Evolutionary conservation across 2,329 filamentous ascomycete species (phyloP).

Genomic region (Domatiomyces catenatus): DNA sequence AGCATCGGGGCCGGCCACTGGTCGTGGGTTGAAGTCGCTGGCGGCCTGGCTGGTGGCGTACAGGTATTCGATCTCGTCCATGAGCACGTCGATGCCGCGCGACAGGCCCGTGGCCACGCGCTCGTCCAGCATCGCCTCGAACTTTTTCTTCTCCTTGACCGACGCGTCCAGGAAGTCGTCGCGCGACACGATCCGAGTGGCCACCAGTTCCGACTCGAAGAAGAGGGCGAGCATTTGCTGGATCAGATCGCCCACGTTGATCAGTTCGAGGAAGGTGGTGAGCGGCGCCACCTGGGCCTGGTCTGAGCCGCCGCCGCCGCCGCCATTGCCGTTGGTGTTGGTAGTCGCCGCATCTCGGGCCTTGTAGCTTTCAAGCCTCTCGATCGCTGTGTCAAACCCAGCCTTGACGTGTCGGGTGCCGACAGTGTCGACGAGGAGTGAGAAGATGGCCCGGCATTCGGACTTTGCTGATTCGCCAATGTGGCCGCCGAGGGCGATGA

Average conservation of each 20-base stretch:
- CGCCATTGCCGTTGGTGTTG: constrained; percentile 38
- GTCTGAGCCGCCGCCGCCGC: constrained; percentile 51
- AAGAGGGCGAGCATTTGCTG: constrained; percentile 99
- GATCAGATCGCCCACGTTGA: constrained; percentile 95
- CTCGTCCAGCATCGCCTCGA: constrained; percentile 97
- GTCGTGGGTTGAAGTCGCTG: constrained; percentile 70
- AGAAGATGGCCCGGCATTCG: constrained; percentile 81
- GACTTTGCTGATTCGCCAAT: constrained; percentile 69
- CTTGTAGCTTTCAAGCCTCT: constrained; percentile 80
- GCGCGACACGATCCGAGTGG: constrained; percentile 66
- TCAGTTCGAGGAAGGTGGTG: constrained; percentile 88
- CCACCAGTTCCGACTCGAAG: constrained; percentile 84
- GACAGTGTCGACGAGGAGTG: constrained; percentile 65
- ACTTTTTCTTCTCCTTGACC: constrained; percentile 90
- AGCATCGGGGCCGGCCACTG: neutral
- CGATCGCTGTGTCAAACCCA: constrained; percentile 88
- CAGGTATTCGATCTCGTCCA: constrained; percentile 95
- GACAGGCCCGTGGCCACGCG: constrained; percentile 89
- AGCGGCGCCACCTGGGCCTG: constrained; percentile 62
- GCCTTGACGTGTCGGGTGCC: constrained; percentile 74
- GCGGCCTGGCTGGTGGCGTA: constrained; percentile 74
- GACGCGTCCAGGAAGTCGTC: constrained; percentile 91
- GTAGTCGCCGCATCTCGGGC: constrained; percentile 46
- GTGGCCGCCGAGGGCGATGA: constrained; percentile 65
- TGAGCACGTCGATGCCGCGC: constrained; percentile 93